Base-by-base conservation (phyloP, 192 early-diverging fungal species). In the Kappamyces sp. region DNA sequence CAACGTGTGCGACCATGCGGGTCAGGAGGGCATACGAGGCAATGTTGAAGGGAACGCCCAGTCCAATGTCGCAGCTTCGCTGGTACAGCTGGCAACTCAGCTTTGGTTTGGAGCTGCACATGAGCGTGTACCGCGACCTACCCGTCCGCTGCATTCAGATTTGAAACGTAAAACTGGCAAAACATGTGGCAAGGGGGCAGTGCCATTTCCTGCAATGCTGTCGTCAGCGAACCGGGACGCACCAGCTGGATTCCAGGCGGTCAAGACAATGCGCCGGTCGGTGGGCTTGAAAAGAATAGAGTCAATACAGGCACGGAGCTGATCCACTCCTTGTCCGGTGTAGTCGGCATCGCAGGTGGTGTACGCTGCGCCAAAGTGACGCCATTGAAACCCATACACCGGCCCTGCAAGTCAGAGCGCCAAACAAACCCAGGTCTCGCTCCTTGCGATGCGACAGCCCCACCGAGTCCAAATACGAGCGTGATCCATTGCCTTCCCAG, bases 11-110 rank as follows among this genome's bases (percentile, higher is more conserved):
- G 57, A 99, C 80, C 72, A 99, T 79, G 47, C 86, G 74, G 7
- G 92, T 95, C 8, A 99, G 75, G 6, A 99, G 63, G 1, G 94
- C 88, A 65, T 99, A 99, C 31, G 90, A 92, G 3, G 96, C 91
- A 72, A 99, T 97, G 66, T 99, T 99, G 69, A 99, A 99, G 1
- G 96, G 96, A 0, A 99, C 92, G 13, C 96, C 96, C 31, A 99
- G 76, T 3, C 96, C 96, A 73, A 99, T 80, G 63, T 99, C 96
- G 68, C 89, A 90, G 1, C 91, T 74, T 1, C 96, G 79, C 70
- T 99, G 96, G 74, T 99, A 99, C 47, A 99, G 77, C 51, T 91
- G 87, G 70, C 94, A 97, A 1, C 90, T 94, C 7, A 99, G 74
- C 15, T 66, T 65, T 2, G 81, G 76, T 8, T 74, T 69, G 0